These are phyloP conservation scores for Colletotrichum aenigma DNA, from an alignment of 2,329 filamentous ascomycete species.

Conservation along the genomic window DNA sequence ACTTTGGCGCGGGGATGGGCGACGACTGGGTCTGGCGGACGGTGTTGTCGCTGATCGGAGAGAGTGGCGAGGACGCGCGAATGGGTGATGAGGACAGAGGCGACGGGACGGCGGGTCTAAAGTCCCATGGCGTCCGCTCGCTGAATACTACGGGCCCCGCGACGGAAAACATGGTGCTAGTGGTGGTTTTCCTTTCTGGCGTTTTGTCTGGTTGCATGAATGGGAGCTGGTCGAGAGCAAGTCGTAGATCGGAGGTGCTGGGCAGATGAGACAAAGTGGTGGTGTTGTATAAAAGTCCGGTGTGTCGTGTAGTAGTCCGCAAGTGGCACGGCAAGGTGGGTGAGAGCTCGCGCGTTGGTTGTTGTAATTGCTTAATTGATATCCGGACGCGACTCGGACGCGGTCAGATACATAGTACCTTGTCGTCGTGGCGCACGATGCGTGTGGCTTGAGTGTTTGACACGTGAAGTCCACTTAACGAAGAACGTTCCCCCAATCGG, in stretches of 20 bases:
- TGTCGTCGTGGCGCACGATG: not conserved
- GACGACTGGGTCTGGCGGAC: constrained; percentile 49
- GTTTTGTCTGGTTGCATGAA: constrained; percentile 39
- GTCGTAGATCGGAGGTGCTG: not conserved
- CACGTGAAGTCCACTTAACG: constrained; percentile 2
- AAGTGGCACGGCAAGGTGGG: not conserved
- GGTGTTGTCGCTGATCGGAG: constrained; percentile 46
- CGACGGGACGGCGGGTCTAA: constrained; percentile 55
- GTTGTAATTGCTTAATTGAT: constrained; percentile 1
- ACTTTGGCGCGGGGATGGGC: constrained; percentile 43
- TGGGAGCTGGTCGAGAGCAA: not conserved
- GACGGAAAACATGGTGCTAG: constrained; percentile 44
- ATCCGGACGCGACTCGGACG: constrained; percentile 10
- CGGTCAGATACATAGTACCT: not conserved
- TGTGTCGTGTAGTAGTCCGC: not conserved
- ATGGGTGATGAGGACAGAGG: constrained; percentile 65
- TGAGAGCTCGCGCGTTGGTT: not conserved
- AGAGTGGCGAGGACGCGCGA: constrained; percentile 54
- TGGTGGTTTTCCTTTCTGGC: constrained; percentile 7
- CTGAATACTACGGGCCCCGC: constrained; percentile 44
- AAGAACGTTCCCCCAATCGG: not conserved
- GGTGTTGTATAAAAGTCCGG: not conserved
- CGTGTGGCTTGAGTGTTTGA: not conserved
- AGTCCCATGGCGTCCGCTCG: constrained; percentile 42
- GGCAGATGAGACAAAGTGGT: rapidly evolving